Evolutionary conservation across 2,329 filamentous ascomycete species (phyloP).

Genomic region (Macrophomina tecta): DNA sequence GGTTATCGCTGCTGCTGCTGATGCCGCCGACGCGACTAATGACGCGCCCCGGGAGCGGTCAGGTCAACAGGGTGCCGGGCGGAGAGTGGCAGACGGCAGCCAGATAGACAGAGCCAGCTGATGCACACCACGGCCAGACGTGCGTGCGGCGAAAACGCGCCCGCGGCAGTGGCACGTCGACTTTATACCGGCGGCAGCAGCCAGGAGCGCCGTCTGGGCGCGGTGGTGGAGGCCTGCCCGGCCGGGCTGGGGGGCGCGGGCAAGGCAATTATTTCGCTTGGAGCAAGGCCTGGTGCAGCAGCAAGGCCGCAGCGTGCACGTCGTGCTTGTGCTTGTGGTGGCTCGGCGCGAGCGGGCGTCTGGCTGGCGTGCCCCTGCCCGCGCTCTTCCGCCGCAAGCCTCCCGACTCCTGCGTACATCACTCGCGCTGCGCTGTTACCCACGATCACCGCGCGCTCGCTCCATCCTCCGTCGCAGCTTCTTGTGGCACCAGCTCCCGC

Average conservation of each 20-base stretch:
- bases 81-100: neutral
- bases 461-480: conserved; percentile 28
- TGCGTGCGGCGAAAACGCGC: conserved; percentile 21
- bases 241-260: neutral
- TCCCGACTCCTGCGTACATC: conserved; percentile 26
- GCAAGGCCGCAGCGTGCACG: conserved; percentile 21
- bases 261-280: conserved; percentile 26
- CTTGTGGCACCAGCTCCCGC: conserved; percentile 28
- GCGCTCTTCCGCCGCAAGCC: conserved; percentile 21
- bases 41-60: neutral
- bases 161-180: conserved; percentile 22
- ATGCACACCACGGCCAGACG: neutral
- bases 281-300: conserved; percentile 17
- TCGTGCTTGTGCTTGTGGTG: neutral
- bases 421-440: conserved; percentile 15
- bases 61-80: neutral
- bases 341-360: neutral
- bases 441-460: conserved; percentile 28
- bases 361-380: conserved; percentile 10
- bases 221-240: neutral
- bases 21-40: conserved; percentile 1
- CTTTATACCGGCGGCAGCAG: conserved; percentile 14
- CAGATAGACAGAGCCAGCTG: neutral
- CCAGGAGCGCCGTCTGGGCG: neutral
- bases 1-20: neutral